Percentiles rank a stretch among this genome's conserved stretches.
These are phyloP conservation scores for Macadamia tetraphylla DNA, from an alignment of 164 flowering plant genomes.

Conservation along the genomic window DNA sequence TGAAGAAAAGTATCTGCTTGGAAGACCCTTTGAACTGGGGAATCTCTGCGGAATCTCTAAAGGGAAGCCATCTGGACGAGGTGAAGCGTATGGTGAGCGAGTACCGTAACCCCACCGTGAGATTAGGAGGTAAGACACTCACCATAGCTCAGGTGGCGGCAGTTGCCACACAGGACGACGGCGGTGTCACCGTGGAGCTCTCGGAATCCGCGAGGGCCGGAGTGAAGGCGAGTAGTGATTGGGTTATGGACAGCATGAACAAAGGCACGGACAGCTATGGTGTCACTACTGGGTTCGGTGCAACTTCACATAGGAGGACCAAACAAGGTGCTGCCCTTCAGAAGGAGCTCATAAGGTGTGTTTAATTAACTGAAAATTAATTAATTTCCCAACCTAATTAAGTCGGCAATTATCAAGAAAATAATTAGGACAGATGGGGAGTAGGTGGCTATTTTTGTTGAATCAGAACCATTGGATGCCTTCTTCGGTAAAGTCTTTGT, in stretches of 20 bases:
- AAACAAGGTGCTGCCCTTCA: constrained; percentile 56
- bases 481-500: too few relatives aligned
- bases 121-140: constrained; percentile 38
- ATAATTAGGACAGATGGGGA: too few relatives aligned
- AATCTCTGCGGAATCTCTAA: constrained; percentile 38
- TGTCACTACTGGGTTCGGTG: constrained; percentile 65
- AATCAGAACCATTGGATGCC: too few relatives aligned
- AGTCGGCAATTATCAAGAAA: too few relatives aligned
- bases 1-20: constrained; percentile 11
- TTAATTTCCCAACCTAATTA: too few relatives aligned
- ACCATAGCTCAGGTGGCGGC: constrained; percentile 52
- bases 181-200: constrained; percentile 38
- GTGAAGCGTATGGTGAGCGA: constrained; percentile 54
- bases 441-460: too few relatives aligned
- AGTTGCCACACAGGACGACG: constrained; percentile 22
- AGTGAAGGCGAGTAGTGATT: constrained; percentile 54
- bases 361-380: background rate
- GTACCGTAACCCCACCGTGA: constrained; percentile 35
- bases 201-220: constrained; percentile 43
- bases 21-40: constrained; percentile 55
- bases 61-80: constrained; percentile 51
- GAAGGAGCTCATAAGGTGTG: constrained; percentile 56
- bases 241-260: constrained; percentile 62
- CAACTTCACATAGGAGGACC: constrained; percentile 60
- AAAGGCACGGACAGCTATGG: constrained; percentile 62